Evolutionary conservation across 768 basidiomycete species (phyloP), one percentile per base, ranked within the genome.

Genomic region (Plicaturopsis crispa): DNA sequence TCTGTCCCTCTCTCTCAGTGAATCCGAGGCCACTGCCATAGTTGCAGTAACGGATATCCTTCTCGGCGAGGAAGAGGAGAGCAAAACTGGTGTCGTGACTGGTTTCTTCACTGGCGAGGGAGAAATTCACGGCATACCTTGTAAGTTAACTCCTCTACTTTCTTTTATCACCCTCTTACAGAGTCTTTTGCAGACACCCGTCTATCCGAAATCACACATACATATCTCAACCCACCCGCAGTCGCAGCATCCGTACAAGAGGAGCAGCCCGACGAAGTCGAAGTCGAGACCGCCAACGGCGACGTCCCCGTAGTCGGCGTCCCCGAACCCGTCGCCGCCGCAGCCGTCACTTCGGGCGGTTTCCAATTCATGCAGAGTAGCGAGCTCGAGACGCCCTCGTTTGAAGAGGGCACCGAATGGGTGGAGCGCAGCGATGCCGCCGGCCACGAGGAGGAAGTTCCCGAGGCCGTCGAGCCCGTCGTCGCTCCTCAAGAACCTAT

Each of bases 351-450:
- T 5, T 63, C 78, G 0, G 68, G 69, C 39, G 73, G 78, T 58
- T 81, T 87, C 69, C 75, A 73, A 50, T 90, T 89, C 57, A 82
- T 90, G 64, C 80, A 86, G 57, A 81, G 72, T 41, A 87, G 85
- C 55, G 86, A 89, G 49, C 66, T 88, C 24, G 85, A 84, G 44
- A 54, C 67, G 0, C 33, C 69, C 16, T 49, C 66, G 8, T 71
- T 75, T 23, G 77, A 79, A 40, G 65, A 73, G 16, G 65, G 52
- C 20, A 65, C 63, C 6, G 78, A 80, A 50, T 78, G 72, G 71
- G 70, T 73, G 7, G 73, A 80, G 49, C 65, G 65, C 22, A 47
- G 69, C 14, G 70, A 72, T 12, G 59, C 51, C 35, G 60, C 48
- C 36, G 45, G 41, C 17, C 38, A 51, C 16, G 43, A 40, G 17